phyloP scores from a whole-genome alignment of 768 basidiomycete species.

The Kwoniella sp. region DNA sequence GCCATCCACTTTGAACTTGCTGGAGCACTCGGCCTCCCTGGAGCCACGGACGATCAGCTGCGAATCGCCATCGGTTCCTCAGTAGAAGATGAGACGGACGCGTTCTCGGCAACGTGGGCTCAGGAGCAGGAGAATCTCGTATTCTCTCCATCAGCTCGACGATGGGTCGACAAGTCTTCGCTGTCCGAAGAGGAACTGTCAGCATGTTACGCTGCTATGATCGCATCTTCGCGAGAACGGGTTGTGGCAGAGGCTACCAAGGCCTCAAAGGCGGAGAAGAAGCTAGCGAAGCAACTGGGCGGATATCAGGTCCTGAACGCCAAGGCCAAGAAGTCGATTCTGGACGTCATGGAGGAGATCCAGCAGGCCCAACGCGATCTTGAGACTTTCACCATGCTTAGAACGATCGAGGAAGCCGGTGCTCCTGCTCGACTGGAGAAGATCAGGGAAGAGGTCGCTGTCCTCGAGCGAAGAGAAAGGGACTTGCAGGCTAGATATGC shows the following conservation, averaged over 20 bases:
- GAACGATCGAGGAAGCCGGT: constrained; percentile 69
- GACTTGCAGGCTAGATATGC: constrained; percentile 78
- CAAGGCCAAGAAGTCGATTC: constrained; percentile 59
- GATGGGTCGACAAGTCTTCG: constrained; percentile 69
- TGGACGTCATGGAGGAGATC: constrained; percentile 64
- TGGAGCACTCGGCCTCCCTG: constrained; percentile 76
- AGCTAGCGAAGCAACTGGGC: constrained; percentile 80
- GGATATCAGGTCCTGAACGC: constrained; percentile 81
- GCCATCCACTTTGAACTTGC: constrained; percentile 82
- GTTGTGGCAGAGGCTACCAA: constrained; percentile 82
- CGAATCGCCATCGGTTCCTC: constrained; percentile 73
- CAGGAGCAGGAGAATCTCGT: constrained; percentile 65
- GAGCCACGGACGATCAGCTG: constrained; percentile 76
- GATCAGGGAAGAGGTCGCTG: constrained; percentile 85
- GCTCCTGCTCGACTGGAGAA: constrained; percentile 75
- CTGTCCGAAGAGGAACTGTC: constrained; percentile 59
- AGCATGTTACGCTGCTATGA: constrained; percentile 63
- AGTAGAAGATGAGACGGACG: constrained; percentile 63
- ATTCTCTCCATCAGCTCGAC: constrained; percentile 63
- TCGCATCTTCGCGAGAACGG: constrained; percentile 67
- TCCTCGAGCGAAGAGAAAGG: constrained; percentile 73
- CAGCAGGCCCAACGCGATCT: constrained; percentile 69
- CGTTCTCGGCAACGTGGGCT: constrained; percentile 71
- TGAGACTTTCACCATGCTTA: constrained; percentile 76
- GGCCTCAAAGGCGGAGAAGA: constrained; percentile 85